Evolutionary conservation across 495 filamentous ascomycete genomes (phyloP), one percentile per base, ranked within the genome.

Genomic region (Copromyces sp.): DNA sequence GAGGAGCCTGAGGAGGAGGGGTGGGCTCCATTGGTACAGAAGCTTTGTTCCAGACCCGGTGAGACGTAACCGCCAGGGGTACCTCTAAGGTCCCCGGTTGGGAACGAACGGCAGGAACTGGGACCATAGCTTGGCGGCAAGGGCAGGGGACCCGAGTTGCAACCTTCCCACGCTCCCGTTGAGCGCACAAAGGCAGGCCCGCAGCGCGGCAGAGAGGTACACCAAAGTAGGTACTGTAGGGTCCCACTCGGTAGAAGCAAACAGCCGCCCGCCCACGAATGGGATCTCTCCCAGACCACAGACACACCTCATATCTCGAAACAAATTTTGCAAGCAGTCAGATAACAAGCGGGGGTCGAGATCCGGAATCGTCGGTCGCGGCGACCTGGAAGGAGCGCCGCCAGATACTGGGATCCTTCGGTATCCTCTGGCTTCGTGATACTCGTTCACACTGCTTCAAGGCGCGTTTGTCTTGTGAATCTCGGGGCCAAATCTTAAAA

Each of bases 1-100:
- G 45, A 59, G 20, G 47, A 59, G 47, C 4, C 20, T 12, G 45
- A 42, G 69, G 71, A 72, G 72, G 59, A 73, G 68, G 59, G 53
- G 44, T 70, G 42, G 72, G 65, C 71, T 71, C 14, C 37, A 32
- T 69, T 69, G 35, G 44, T 42, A 61, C 39, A 35, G 70, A 38
- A 42, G 70, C 70, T 65, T n/a, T n/a, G n/a, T n/a, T 65, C 53
- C 53, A 65, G 53, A 65, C 53, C 53, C 29, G 53, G 53, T 4
- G 32, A 65, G 29, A 65, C 53, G 29, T 65, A 65, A 65, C 53
- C 53, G 53, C 53, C 39, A 47, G 69, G 29, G 69, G 69, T 53
- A n/a, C n/a, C n/a, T n/a, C n/a, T n/a, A 45, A 70, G 39, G 69
- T 32, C 20, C 14, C 20, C 29, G 40, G 32, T 29, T 35, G 39